Conservation (phyloP, 139 green algal genomes). For the Chlamydomonas incerta region DNA sequence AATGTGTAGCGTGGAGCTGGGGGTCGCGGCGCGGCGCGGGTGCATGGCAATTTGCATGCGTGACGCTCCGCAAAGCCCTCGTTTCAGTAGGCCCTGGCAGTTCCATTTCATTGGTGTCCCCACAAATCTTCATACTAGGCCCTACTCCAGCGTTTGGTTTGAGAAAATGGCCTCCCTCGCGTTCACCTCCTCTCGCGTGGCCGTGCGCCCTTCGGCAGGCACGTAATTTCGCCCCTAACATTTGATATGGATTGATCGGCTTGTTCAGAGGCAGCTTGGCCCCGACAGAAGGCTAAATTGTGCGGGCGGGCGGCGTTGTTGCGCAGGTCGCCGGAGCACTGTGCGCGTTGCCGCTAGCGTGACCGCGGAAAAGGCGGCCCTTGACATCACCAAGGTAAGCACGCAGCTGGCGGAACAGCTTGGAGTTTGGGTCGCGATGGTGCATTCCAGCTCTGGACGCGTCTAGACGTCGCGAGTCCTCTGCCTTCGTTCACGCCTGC, state of each 20-base stretch:
- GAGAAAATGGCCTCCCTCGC: not conserved
- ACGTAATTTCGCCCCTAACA: not conserved
- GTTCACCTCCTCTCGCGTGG: not conserved
- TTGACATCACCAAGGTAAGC: conserved; percentile 49
- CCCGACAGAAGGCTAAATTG: not conserved
- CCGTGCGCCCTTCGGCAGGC: conserved; percentile 16
- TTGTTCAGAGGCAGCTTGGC: not conserved
- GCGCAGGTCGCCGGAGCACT: conserved; percentile 27
- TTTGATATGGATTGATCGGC: not conserved
- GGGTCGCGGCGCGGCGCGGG: too few relatives aligned
- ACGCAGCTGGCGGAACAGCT: not conserved
- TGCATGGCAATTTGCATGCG: too few relatives aligned
- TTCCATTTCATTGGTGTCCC: too few relatives aligned
- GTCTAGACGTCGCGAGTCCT: too few relatives aligned
- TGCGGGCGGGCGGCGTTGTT: not conserved
- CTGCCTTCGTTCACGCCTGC: too few relatives aligned
- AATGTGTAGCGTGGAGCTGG: too few relatives aligned
- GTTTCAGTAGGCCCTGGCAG: too few relatives aligned
- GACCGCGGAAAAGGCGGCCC: conserved; percentile 51
- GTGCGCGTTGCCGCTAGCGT: conserved; percentile 42
- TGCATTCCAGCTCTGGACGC: too few relatives aligned
- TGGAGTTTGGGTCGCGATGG: too few relatives aligned
- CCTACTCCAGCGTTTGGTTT: too few relatives aligned
- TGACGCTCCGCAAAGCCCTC: too few relatives aligned
- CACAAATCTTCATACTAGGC: too few relatives aligned